Base-by-base conservation (phyloP, 306 rosid species). In the Medicago lupulina region DNA sequence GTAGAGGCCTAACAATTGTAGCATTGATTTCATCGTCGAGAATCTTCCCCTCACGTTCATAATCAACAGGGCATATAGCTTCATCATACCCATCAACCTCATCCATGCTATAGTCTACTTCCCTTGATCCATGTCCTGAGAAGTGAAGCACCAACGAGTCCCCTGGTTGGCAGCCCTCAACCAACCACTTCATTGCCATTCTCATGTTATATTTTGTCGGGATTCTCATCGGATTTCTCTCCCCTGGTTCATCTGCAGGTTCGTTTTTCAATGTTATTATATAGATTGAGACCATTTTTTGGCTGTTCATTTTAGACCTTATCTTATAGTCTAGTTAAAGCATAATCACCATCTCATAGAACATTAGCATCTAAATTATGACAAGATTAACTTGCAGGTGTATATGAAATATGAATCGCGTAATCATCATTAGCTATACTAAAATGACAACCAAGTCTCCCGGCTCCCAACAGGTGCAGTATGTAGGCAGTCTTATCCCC, bases 1-100 rank as follows among this genome's bases (percentile, higher is more conserved):
- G 86, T 3, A 90, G 81, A 34, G 92, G 90, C 81, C 90, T 81
- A 19, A 90, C 88, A 3, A 90, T 86, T 2, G 84, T 86, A 39
- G 87, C 85, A 13, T 90, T 90, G 62, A 90, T 83, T 71, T 88
- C 96, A 21, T 90, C 92, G 44, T 90, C 96, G 13, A 86, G 9
- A 9, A 90, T 86, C 81, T 57, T 84, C 17, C 96, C 96, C 21
- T 58, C 71, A 0, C 62, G 19, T 76, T 77, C 82, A n/a, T 72
- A 86, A 80, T 90, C 92, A n/a, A 86, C 80, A 3, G 96, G 89
- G 77, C 92, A 90, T 15, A 90, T 34, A 15, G 88, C 87, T 77
- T 90, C 96, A 47, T 90, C 90, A 34, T 9, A 68, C 54, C 92
- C 90, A 10, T 90, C 92, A 10, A 81, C 6, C 85, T 90, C 96